Base-by-base conservation (phyloP, 1,284 basidiomycete species). In the Boletellus sp. region DNA sequence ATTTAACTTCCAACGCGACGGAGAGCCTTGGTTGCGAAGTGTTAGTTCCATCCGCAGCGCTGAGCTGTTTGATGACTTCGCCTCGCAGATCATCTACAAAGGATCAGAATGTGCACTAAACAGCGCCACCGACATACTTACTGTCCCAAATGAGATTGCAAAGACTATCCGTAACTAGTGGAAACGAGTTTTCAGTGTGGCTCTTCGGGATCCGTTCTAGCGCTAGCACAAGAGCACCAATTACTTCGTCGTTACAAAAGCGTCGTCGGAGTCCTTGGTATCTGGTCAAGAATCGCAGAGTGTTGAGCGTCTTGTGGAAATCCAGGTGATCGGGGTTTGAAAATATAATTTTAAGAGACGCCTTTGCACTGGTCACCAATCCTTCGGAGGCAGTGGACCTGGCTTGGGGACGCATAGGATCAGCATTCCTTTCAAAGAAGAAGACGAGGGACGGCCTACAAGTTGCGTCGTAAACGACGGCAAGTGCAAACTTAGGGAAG, bases 81-180 rank as follows among this genome's bases (percentile, higher is more conserved):
- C 2, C 10, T 35, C 40, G 42, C 13, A 47, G 12, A 8, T 35
- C 2, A 10, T 44, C 53, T 50, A 36, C 8, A 37, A 10, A 46
- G 8, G 7, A 35, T 56, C 8, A 44, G 42, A 13, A 35, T 36
- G 21, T 5, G 22, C 16, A 7, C 15, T 13, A 5, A 3, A 26
- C 1, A 4, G 24, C 4, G 8, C 1, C 26, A 13, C 4, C 10
- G 30, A 7, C 30, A n/a, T n/a, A 38, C 52, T 2, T 13, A 55
- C 56, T 32, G 3, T 51, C 56, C 2, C 43, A 0, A 2, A 55
- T 39, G n/a, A 58, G 35, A 8, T 42, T 22, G 13, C 16, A 30
- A 1, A 58, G 19, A 4, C 38, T 45, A 15, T 59, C 53, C 11
- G 39, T 24, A 13, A 55, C 35, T 12, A 56, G 32, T 10, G 18